Conservation (phyloP, 2,329 filamentous ascomycete species). For the Rachicladosporium sp. region DNA sequence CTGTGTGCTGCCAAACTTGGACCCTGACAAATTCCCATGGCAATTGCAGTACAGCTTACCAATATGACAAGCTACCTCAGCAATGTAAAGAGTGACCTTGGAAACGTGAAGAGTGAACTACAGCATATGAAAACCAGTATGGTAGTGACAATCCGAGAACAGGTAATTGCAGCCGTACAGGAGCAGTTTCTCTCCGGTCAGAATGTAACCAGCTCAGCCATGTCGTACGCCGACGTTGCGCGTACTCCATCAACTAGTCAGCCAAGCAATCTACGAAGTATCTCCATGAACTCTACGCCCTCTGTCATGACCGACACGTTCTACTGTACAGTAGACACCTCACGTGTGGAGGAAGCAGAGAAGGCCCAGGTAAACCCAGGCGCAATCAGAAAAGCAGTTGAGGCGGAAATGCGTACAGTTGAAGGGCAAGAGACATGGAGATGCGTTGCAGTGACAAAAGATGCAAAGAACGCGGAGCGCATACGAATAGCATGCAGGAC, state of each 20-base stretch:
- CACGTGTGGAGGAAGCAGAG: constrained; percentile 6
- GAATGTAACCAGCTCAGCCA: background rate
- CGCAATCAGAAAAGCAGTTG: constrained; percentile 2
- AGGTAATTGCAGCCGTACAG: too few species aligned
- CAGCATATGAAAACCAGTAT: too few species aligned
- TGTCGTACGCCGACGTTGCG: constrained; percentile 3
- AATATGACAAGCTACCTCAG: too few species aligned
- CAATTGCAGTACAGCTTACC: too few species aligned
- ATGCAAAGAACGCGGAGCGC: constrained; percentile 1
- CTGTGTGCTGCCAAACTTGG: too few species aligned
- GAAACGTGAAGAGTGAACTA: too few species aligned
- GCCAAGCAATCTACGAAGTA: constrained; percentile 2
- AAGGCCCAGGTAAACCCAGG: constrained; percentile 3
- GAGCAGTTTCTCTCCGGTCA: too few species aligned
- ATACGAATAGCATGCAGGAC: constrained; percentile 1
- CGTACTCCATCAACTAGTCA: constrained; percentile 3
- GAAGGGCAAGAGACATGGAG: constrained; percentile 2
- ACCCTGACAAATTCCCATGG: too few species aligned
- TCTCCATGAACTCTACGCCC: constrained; percentile 3
- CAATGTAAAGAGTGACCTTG: too few species aligned
- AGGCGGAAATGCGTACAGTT: constrained; percentile 4
- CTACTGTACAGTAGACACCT: constrained; percentile 6
- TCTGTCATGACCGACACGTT: constrained; percentile 3
- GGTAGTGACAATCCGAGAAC: too few species aligned
- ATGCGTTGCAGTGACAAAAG: constrained; percentile 6